Evolutionary conservation across 495 filamentous ascomycete genomes (phyloP).

Genomic region (Oleoguttula mirabilis): DNA sequence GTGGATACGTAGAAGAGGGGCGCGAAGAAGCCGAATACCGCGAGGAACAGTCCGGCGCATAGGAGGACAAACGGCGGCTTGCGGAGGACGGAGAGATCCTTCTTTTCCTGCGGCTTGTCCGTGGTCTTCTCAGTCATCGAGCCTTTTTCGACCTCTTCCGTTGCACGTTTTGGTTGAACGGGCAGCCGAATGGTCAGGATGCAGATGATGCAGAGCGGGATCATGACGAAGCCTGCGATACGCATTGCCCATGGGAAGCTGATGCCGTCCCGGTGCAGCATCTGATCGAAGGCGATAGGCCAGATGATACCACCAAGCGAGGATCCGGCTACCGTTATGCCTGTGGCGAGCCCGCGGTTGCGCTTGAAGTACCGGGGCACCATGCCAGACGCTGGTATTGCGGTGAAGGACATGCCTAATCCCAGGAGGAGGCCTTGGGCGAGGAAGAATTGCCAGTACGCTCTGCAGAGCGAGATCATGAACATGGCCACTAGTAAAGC

Average conservation of each 20-base stretch:
- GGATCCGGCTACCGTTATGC: constrained; percentile 43
- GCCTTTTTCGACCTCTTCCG: constrained; percentile 17
- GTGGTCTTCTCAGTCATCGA: constrained; percentile 27
- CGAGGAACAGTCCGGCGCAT: constrained; percentile 5
- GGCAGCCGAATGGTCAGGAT: constrained; percentile 33
- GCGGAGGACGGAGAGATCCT: constrained; percentile 19
- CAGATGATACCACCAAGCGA: constrained; percentile 30
- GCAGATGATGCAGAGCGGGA: constrained; percentile 37
- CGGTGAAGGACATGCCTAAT: constrained; percentile 37
- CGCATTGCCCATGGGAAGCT: constrained; percentile 52
- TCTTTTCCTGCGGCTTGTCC: constrained; percentile 14
- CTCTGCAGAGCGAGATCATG: constrained; percentile 45
- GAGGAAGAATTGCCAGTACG: constrained; percentile 51
- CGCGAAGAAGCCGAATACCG: constrained; percentile 41
- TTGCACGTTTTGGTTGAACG: constrained; percentile 34
- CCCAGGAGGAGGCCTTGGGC: constrained; percentile 48
- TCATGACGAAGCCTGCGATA: constrained; percentile 44
- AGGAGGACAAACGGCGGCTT: constrained; percentile 22
- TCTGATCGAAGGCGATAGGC: constrained; percentile 38
- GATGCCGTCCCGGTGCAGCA: constrained; percentile 25
- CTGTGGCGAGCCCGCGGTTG: constrained; percentile 42
- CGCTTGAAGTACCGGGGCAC: constrained; percentile 44
- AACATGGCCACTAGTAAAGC: constrained; percentile 37
- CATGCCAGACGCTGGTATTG: constrained; percentile 40
- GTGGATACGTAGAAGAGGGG: constrained; percentile 47